phyloP scores from a whole-genome alignment of 1,284 basidiomycete genomes.

The Thelephora terrestris region DNA sequence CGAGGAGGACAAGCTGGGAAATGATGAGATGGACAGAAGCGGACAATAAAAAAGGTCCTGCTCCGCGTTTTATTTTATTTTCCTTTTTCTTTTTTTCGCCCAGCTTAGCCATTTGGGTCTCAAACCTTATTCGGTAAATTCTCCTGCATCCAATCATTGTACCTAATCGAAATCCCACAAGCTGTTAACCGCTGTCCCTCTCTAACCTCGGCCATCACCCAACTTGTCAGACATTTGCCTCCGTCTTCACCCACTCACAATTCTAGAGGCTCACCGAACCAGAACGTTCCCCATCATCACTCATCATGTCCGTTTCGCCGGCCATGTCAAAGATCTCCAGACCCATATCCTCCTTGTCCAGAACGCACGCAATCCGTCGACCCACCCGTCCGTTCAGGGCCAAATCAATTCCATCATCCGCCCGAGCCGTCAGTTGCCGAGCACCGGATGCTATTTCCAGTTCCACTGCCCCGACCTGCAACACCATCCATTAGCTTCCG shows the following conservation, averaged over 20 bases:
- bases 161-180: neutral
- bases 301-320: conserved; percentile 39
- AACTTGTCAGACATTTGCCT: conserved; percentile 3
- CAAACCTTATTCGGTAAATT: neutral
- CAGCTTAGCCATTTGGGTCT: neutral
- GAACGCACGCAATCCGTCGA: conserved; percentile 62
- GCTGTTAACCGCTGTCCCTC: neutral
- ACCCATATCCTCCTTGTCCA: conserved; percentile 48
- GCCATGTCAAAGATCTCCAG: conserved; percentile 74
- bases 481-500: no score
- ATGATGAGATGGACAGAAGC: neutral
- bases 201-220: neutral
- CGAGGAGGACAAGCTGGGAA: conserved; percentile 2
- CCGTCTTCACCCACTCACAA: conserved; percentile 3
- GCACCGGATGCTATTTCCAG: conserved; percentile 1
- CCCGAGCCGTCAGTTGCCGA: conserved; percentile 6
- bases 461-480: conserved; percentile 15
- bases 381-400: conserved; percentile 66
- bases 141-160: neutral
- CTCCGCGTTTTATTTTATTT: no score
- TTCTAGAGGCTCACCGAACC: neutral
- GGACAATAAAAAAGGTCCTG: no score
- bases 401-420: conserved; percentile 40
- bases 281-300: conserved; percentile 22
- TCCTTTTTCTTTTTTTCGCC: no score